Conservation (phyloP, 75 land plant genomes). For the Selaginella moellendorffii region DNA sequence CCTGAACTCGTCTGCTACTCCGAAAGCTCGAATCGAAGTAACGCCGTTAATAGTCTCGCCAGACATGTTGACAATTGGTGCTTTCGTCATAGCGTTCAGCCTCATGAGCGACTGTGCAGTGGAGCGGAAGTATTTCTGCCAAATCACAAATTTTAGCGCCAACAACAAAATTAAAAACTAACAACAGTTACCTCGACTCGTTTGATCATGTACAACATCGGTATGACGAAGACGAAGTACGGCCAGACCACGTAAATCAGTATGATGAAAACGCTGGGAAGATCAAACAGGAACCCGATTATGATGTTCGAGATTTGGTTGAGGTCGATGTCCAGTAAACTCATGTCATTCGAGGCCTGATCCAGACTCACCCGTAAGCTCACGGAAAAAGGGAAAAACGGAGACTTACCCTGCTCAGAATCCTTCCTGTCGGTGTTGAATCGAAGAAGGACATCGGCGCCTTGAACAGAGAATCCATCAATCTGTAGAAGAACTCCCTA, state of each 20-base stretch:
- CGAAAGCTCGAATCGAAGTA: constrained; percentile 4
- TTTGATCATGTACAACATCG: neutral
- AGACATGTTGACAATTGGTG: constrained; percentile 3
- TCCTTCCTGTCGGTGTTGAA: constrained; percentile 6
- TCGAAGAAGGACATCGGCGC: constrained; percentile 7
- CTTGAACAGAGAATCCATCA: constrained; percentile 4
- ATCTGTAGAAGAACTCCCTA: neutral
- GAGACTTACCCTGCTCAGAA: constrained; percentile 3
- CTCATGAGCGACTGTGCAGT: neutral
- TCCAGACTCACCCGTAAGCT: neutral
- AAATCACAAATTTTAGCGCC: neutral
- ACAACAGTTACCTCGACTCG: neutral
- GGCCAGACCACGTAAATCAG: neutral
- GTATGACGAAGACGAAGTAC: neutral
- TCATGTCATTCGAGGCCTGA: constrained; percentile 6
- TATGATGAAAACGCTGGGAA: neutral
- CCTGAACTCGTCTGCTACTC: neutral
- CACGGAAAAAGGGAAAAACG: too few relatives aligned
- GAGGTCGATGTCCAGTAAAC: constrained; percentile 10
- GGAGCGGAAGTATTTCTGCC: neutral
- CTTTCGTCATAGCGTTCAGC: constrained; percentile 7
- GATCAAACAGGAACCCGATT: constrained; percentile 2
- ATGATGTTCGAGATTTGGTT: constrained; percentile 3
- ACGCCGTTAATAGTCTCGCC: constrained; percentile 3
- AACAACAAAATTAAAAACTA: neutral